Conservation (phyloP, 371 early-diverging fungal genomes). For the Funneliformis caledonium region DNA sequence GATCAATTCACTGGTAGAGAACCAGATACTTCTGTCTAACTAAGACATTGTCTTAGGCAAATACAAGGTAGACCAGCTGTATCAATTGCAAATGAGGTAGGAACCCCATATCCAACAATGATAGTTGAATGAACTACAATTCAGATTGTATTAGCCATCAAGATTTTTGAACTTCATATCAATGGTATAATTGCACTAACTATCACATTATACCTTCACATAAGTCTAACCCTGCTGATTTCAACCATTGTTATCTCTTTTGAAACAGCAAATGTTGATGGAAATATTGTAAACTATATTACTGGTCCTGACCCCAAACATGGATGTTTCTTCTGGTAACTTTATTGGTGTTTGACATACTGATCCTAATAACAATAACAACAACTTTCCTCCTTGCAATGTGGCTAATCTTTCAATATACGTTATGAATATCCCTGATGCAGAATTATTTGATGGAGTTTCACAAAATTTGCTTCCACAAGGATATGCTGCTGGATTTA, state of each 20-base stretch:
- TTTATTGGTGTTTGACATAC: too few relatives aligned
- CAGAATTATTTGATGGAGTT: too few relatives aligned
- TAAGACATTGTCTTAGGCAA: too few relatives aligned
- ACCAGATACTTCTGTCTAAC: not conserved
- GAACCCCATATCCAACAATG: not conserved
- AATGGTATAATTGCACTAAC: not conserved
- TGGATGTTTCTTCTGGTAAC: too few relatives aligned
- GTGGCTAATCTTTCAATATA: too few relatives aligned
- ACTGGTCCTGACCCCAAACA: too few relatives aligned
- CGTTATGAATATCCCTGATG: too few relatives aligned
- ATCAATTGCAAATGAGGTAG: too few relatives aligned
- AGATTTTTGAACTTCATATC: slow-evolving; percentile 8
- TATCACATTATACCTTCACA: slow-evolving; percentile 22
- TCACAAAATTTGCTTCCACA: too few relatives aligned
- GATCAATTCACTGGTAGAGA: not conserved
- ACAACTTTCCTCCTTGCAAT: too few relatives aligned
- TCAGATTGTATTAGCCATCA: slow-evolving; percentile 30
- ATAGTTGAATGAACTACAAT: slow-evolving; percentile 15
- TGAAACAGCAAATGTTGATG: slow-evolving; percentile 21
- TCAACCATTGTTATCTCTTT: slow-evolving; percentile 18
- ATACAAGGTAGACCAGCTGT: not conserved
- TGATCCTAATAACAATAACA: too few relatives aligned
- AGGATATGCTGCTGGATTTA: too few relatives aligned
- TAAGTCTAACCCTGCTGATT: slow-evolving; percentile 14
- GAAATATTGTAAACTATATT: not conserved